Evolutionary conservation across 1,284 basidiomycete genomes (phyloP).

Genomic region (Sporisorium iseilematis-ciliati): DNA sequence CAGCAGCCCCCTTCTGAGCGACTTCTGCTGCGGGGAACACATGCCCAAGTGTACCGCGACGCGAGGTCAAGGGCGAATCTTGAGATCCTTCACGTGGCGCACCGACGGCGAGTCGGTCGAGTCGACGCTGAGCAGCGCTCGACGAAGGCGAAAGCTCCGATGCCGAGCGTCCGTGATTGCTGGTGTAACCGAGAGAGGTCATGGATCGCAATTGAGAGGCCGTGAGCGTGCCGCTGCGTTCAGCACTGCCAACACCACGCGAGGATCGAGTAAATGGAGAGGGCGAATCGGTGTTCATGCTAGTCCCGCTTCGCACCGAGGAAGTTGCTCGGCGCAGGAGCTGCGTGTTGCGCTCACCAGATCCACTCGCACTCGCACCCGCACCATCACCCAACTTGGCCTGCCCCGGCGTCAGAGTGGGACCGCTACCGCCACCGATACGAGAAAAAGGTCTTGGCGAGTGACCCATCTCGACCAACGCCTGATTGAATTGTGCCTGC

Average conservation of each 20-base stretch:
- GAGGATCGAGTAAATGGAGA: conserved; percentile 17
- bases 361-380: conserved; percentile 3
- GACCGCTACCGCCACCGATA: conserved; percentile 11
- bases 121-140: conserved; percentile 28
- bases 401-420: conserved; percentile 4
- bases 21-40: conserved; percentile 18
- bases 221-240: conserved; percentile 31
- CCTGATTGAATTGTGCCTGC: conserved; percentile 48
- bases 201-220: conserved; percentile 45
- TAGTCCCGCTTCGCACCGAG: conserved; percentile 22
- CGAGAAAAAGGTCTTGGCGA: conserved; percentile 43
- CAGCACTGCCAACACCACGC: conserved; percentile 21
- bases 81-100: conserved; percentile 14
- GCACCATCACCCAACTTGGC: conserved; percentile 1
- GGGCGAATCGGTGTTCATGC: conserved; percentile 20
- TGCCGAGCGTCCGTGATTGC: conserved; percentile 35
- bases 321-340: conserved; percentile 25
- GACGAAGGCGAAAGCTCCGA: conserved; percentile 48
- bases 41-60: conserved; percentile 18
- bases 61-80: conserved; percentile 25
- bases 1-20: conserved; percentile 3
- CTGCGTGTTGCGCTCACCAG: conserved; percentile 23
- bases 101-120: conserved; percentile 12
- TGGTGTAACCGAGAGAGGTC: conserved; percentile 44
- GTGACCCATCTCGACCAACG: conserved; percentile 40